phyloP scores from a whole-genome alignment of 225 moss, liverwort and hornwort genomes.

The Antitrichia curtipendula region DNA sequence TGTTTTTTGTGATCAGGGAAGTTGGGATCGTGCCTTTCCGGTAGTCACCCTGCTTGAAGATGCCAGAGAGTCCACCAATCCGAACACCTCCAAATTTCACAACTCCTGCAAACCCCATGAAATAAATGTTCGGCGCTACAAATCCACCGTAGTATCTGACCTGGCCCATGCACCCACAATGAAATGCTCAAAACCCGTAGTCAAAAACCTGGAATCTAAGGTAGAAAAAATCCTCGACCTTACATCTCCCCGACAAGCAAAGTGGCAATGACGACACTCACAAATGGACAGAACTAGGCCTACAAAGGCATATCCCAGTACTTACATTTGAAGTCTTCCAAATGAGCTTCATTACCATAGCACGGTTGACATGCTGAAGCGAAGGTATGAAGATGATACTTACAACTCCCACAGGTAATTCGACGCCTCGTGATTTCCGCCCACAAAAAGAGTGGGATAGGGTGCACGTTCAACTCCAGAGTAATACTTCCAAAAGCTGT shows the following conservation, averaged over 20 bases:
- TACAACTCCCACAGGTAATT: slow-evolving; percentile 51
- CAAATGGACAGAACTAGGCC: neutral
- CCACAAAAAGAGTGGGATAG: slow-evolving; percentile 85
- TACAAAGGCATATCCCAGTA: neutral
- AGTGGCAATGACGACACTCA: neutral
- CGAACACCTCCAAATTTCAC: slow-evolving; percentile 79
- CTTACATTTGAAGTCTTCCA: neutral
- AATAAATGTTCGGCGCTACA: slow-evolving; percentile 81
- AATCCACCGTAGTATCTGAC: slow-evolving; percentile 94
- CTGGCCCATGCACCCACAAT: slow-evolving; percentile 30
- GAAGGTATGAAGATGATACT: neutral
- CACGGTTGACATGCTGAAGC: neutral
- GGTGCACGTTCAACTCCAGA: slow-evolving; percentile 70
- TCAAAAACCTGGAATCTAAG: neutral
- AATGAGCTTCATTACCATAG: neutral
- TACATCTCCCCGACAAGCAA: neutral
- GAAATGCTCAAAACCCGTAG: slow-evolving; percentile 6
- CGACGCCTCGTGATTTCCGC: slow-evolving; percentile 95
- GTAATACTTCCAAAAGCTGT: slow-evolving; percentile 99
- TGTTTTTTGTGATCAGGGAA: neutral
- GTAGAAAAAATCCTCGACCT: neutral
- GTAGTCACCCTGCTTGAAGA: slow-evolving; percentile 66
- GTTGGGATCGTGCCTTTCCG: slow-evolving; percentile 36
- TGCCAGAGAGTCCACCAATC: slow-evolving; percentile 90
- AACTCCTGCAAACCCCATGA: slow-evolving; percentile 87